These are phyloP conservation scores for Cubamyces sp. DNA, from an alignment of 768 basidiomycete species.

Conservation along the genomic window DNA sequence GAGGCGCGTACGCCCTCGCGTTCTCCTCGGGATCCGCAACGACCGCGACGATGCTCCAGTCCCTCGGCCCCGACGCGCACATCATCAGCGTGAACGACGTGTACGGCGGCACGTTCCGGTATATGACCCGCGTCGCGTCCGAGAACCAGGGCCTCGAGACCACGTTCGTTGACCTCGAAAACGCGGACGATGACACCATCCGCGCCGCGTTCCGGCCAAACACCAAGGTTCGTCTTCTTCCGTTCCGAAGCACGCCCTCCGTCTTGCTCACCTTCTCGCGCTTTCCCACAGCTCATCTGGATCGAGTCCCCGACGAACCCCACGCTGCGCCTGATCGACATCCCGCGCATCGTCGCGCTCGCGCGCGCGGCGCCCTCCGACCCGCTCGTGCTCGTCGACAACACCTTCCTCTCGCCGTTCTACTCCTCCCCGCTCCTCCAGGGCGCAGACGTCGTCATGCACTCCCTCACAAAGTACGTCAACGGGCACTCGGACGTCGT, in stretches of 20 bases:
- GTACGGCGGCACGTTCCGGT: conserved; percentile 92
- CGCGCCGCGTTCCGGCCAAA: conserved; percentile 69
- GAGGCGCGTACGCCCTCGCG: conserved; percentile 72
- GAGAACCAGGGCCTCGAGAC: conserved; percentile 70
- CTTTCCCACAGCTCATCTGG: conserved; percentile 74
- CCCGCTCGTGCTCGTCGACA: conserved; percentile 89
- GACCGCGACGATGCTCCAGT: conserved; percentile 81
- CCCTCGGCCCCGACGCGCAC: conserved; percentile 75
- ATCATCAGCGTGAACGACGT: conserved; percentile 90
- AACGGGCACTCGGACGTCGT: conserved; percentile 95
- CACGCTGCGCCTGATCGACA: conserved; percentile 83
- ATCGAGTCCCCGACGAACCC: conserved; percentile 97
- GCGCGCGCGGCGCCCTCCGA: conserved; percentile 62
- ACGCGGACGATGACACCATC: conserved; percentile 64
- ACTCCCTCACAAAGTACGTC: conserved; percentile 88
- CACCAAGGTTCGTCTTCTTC: conserved; percentile 65
- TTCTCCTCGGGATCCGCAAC: conserved; percentile 88
- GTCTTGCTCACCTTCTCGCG: background rate
- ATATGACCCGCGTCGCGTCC: conserved; percentile 68
- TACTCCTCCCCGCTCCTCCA: conserved; percentile 86
- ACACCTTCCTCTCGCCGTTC: conserved; percentile 93
- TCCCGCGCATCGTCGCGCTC: conserved; percentile 68
- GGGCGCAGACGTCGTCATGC: conserved; percentile 84
- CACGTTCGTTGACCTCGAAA: conserved; percentile 83
- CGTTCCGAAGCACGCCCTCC: background rate